Evolutionary conservation across 805 yeast genomes (phyloP).

Genomic region (Suhomyces canberraensis): DNA sequence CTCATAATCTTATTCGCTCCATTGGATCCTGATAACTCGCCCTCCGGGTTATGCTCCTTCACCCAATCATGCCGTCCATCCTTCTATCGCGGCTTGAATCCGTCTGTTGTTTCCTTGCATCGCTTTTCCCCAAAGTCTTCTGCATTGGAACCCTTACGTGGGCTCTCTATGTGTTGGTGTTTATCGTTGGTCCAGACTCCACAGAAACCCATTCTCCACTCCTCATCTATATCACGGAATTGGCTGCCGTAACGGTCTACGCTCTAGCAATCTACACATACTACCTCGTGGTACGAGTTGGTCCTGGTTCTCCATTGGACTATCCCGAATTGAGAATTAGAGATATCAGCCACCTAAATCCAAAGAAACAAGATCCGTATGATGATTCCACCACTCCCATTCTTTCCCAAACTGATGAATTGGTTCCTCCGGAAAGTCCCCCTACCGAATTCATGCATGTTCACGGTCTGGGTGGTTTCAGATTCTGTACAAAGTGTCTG

Average conservation of each 20-base stretch:
- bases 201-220: slow-evolving; percentile 14
- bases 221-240: slow-evolving; percentile 13
- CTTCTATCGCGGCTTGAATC: background rate
- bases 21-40: too few species aligned
- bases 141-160: slow-evolving; percentile 45
- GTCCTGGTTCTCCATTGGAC: slow-evolving; percentile 68
- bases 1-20: too few species aligned
- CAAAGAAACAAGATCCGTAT: slow-evolving; percentile 1
- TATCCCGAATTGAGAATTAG: slow-evolving; percentile 41
- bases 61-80: too few species aligned
- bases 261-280: slow-evolving; percentile 47
- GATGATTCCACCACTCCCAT: slow-evolving; percentile 5
- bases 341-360: slow-evolving; percentile 1
- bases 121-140: slow-evolving; percentile 48
- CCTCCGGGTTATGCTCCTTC: background rate
- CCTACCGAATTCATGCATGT: slow-evolving; percentile 34
- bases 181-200: slow-evolving; percentile 18
- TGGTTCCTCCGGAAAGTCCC: slow-evolving; percentile 16
- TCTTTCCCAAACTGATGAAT: slow-evolving; percentile 7
- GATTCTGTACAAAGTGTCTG: slow-evolving; percentile 54
- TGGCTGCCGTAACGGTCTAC: slow-evolving; percentile 20
- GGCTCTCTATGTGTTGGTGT: slow-evolving; percentile 41
- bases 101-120: slow-evolving; percentile 2
- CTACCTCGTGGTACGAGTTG: slow-evolving; percentile 47
- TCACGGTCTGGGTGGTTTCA: slow-evolving; percentile 42